Percentiles rank a stretch among this genome's conserved stretches.
Conservation (phyloP, 805 yeast species). For the Monosporozyma unispora region DNA sequence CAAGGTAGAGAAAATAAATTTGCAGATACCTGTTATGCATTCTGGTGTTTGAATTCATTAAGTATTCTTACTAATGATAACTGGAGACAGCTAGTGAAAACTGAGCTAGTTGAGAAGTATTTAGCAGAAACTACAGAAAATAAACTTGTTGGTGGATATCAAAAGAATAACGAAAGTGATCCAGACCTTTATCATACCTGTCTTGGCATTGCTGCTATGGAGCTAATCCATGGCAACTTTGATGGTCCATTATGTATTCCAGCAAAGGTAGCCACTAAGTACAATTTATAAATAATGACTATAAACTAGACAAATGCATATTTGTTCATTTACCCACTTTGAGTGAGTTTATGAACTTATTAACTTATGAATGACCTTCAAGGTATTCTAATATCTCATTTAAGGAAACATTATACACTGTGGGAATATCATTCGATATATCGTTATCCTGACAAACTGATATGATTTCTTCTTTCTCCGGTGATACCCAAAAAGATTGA, state of each 20-base stretch:
- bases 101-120: slow-evolving; percentile 32
- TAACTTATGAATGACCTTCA: not conserved
- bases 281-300: not conserved
- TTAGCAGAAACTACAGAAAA: slow-evolving; percentile 52
- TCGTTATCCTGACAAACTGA: slow-evolving; percentile 9
- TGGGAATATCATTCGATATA: not conserved
- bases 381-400: not conserved
- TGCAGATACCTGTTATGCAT: slow-evolving; percentile 81
- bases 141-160: slow-evolving; percentile 64
- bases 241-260: slow-evolving; percentile 28
- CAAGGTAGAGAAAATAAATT: slow-evolving; percentile 81
- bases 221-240: slow-evolving; percentile 29
- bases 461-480: slow-evolving; percentile 9
- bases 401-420: not conserved
- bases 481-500: slow-evolving; percentile 18
- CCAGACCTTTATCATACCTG: slow-evolving; percentile 69
- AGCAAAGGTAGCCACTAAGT: not conserved
- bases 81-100: slow-evolving; percentile 10
- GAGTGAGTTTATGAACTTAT: no score
- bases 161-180: slow-evolving; percentile 50
- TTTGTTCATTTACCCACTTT: no score
- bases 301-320: not conserved
- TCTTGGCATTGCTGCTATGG: slow-evolving; percentile 48
- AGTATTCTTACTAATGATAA: slow-evolving; percentile 30
- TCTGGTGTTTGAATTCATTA: slow-evolving; percentile 69